These are phyloP conservation scores for Nelumbo lutea DNA, from an alignment of 164 flowering plant genomes.

Conservation along the genomic window DNA sequence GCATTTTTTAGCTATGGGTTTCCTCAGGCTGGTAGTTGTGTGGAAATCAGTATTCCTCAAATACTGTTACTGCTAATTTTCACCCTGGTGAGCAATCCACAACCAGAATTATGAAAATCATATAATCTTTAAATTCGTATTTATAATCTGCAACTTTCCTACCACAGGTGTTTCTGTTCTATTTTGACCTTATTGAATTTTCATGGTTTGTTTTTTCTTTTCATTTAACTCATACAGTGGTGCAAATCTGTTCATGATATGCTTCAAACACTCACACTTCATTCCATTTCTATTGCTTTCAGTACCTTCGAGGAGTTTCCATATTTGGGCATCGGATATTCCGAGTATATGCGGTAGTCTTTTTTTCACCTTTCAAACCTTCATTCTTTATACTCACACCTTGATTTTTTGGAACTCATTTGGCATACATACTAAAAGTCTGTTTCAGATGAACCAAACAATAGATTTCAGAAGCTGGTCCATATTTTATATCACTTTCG, in stretches of 20 bases:
- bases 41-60: slow-evolving; percentile 77
- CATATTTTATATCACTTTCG: no score
- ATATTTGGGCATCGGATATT: slow-evolving; percentile 66
- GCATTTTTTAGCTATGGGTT: slow-evolving; percentile 93
- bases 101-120: background rate
- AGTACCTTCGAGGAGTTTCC: slow-evolving; percentile 88
- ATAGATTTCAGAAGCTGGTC: no score
- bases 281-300: slow-evolving; percentile 11
- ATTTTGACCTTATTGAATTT: background rate
- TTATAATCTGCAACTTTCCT: no score
- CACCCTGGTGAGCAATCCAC: slow-evolving; percentile 52
- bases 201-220: background rate
- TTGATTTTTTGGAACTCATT: background rate
- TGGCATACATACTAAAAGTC: no score
- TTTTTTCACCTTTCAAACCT: slow-evolving; percentile 6
- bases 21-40: slow-evolving; percentile 88
- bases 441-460: no score
- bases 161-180: no score
- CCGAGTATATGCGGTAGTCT: slow-evolving; percentile 75
- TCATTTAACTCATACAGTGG: background rate
- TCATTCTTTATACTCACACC: background rate
- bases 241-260: background rate
- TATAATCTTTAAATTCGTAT: background rate
- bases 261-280: slow-evolving; percentile 1
- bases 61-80: slow-evolving; percentile 71